Conservation (phyloP, 2,329 filamentous ascomycete species). For the Didymellaceae sp. region DNA sequence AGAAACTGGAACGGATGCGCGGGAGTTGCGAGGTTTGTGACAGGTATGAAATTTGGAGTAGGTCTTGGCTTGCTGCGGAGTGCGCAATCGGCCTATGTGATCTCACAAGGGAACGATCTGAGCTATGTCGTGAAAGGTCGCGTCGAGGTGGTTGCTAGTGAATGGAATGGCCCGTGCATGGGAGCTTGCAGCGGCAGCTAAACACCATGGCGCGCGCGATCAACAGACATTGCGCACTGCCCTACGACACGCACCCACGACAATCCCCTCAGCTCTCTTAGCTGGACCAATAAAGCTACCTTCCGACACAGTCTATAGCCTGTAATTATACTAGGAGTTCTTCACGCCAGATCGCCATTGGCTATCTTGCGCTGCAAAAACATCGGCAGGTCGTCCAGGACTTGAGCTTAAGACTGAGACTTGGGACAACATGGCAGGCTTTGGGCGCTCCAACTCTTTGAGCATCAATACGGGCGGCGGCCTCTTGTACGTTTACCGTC, state of each 20-base stretch:
- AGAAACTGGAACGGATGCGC: not conserved
- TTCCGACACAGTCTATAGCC: too few species aligned
- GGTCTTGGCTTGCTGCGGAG: not conserved
- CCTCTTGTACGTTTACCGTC: slow-evolving; percentile 52
- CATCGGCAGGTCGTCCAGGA: not conserved
- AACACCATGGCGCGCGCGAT: slow-evolving; percentile 10
- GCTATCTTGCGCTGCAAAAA: too few species aligned
- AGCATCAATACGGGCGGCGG: slow-evolving; percentile 62
- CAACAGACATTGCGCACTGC: not conserved
- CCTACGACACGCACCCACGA: not conserved
- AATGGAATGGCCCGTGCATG: slow-evolving; percentile 28
- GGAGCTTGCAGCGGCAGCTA: slow-evolving; percentile 13
- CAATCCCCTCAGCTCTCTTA: too few species aligned
- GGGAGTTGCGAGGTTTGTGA: not conserved
- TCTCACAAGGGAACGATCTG: too few species aligned
- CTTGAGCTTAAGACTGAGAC: not conserved
- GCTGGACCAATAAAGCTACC: too few species aligned
- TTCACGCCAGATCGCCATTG: too few species aligned
- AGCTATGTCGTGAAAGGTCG: slow-evolving; percentile 1
- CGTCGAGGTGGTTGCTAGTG: slow-evolving; percentile 1
- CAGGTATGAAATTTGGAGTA: not conserved
- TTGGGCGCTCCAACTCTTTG: slow-evolving; percentile 58
- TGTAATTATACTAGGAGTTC: too few species aligned
- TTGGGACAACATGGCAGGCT: slow-evolving; percentile 46
- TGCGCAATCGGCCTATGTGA: not conserved